Base-by-base conservation (phyloP, 2,329 filamentous ascomycete species). In the Helotiales sp. region DNA sequence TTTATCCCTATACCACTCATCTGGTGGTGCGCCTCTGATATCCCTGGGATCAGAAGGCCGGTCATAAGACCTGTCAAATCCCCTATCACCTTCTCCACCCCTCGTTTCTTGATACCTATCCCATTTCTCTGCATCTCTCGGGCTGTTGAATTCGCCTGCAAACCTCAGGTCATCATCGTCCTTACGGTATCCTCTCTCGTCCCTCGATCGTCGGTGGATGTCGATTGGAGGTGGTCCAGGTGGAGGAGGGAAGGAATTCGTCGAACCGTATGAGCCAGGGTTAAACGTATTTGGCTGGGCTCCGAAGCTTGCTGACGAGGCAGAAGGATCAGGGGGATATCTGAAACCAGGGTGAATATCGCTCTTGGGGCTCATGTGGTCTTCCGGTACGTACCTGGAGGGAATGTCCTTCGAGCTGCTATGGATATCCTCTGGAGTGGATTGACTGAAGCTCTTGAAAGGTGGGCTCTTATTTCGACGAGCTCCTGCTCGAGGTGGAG, bases 61-160 rank as follows among this genome's bases (percentile, higher is more conserved):
- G 17, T 66, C 62, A 34, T 66, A 65, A 13, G 38, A 30, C 12
- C 36, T 27, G 13, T 44, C 29, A 25, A 38, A 48, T 25, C 52
- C n/a, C n/a, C n/a, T 44, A 1, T 55, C 54, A 5, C 38, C n/a
- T 24, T 25, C 52, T n/a, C 33, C 52, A 10, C 48, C 42, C 44
- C 24, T 33, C 48, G 12, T 51, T 22, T 69, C 67, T 29, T 65
- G 61, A 10, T 66, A 60, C 7, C 67, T 57, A 58, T 70, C 68
- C 63, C 64, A 69, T 47, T 61, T 63, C 54, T 70, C 68, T 15
- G 68, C 67, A 55, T 70, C 67, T 38, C 67, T 59, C 2, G 68
- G 68, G 60, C 63, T 66, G 22, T 62, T 67, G 38, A 69, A 66
- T 7, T 70, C 67, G 27, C 57, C 63, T 13, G 61, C 42, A 17